Evolutionary conservation across 108 stramenopile species (phyloP).

Genomic region (Craspedostauros australis): DNA sequence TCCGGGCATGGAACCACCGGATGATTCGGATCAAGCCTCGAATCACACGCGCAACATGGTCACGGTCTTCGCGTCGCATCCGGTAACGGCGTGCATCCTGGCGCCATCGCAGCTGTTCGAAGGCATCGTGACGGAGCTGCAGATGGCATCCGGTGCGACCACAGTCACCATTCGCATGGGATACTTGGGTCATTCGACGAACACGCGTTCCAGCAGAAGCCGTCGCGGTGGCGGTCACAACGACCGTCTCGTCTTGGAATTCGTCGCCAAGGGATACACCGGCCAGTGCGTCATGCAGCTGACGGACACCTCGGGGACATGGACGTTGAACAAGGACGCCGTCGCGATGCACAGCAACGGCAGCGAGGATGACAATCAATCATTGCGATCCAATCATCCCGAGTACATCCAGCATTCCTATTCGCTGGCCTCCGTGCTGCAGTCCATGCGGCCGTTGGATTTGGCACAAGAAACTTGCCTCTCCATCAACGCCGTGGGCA

Average conservation of each 20-base stretch:
- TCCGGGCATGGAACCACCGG: constrained; percentile 13
- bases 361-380: background rate
- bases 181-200: too few species aligned
- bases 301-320: background rate
- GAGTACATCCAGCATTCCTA: constrained; percentile 1
- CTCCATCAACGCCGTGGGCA: constrained; percentile 15
- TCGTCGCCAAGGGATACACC: constrained; percentile 15
- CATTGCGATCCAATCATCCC: background rate
- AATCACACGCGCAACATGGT: too few species aligned
- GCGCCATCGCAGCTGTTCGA: too few species aligned
- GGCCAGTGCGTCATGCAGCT: constrained; percentile 10
- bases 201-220: too few species aligned
- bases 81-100: too few species aligned
- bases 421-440: constrained; percentile 10
- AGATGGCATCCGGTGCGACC: constrained; percentile 6
- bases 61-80: too few species aligned
- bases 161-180: too few species aligned
- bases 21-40: too few species aligned
- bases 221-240: too few species aligned
- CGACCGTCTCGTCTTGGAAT: background rate
- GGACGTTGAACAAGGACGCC: background rate
- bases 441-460: constrained; percentile 21
- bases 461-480: constrained; percentile 23
- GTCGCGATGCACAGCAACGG: background rate
- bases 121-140: constrained; percentile 11